Base-by-base conservation (phyloP, 176 grass and related monocot genomes). In the Oryza nivara region DNA sequence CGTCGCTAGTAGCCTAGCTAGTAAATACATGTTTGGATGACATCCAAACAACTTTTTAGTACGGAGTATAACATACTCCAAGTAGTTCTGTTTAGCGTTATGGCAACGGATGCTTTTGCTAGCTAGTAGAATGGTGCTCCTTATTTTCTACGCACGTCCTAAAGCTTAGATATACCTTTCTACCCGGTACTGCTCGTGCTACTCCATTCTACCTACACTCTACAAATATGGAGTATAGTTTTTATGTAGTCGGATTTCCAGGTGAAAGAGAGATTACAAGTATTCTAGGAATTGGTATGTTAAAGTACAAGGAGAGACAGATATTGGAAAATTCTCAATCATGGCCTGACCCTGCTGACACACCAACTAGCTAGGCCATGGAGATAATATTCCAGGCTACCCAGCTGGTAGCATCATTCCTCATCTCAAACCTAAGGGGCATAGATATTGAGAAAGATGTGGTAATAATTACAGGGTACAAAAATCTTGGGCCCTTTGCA, bases 401-500 rank as follows among this genome's bases (percentile, higher is more conserved):
- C 83, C 60, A 78, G 58, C 58, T 63, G 83, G 67, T 78, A 75
- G 84, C 85, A 88, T 91, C 89, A 91, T 91, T 84, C 66, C 66
- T 80, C 81, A 1, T 25, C 83, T 73, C 74, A 65, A 54, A 3
- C 84, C 84, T 47, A 79, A 35, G 75, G 80, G 80, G 28, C 80
- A 84, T 45, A 66, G 84, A 90, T 87, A 90, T 87, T 87, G 75
- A 84, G 56, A 91, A 87, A 87, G 84, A 87, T 87, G 75, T 79
- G 84, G 89, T 90, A 80, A 90, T 90, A 84, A 90, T 90, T 87
- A 49, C 80, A 54, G 79, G 38, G 89, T 84, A 87, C 84, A 84
- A 87, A 87, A 87, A 87, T 70, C 80, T 87, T 79, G 85, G 89
- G 80, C 85, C 89, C 85, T 87, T 90, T 84, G 84, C 84, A 87